These are phyloP conservation scores for Craspedostauros australis DNA, from an alignment of 108 stramenopile species.

Conservation along the genomic window DNA sequence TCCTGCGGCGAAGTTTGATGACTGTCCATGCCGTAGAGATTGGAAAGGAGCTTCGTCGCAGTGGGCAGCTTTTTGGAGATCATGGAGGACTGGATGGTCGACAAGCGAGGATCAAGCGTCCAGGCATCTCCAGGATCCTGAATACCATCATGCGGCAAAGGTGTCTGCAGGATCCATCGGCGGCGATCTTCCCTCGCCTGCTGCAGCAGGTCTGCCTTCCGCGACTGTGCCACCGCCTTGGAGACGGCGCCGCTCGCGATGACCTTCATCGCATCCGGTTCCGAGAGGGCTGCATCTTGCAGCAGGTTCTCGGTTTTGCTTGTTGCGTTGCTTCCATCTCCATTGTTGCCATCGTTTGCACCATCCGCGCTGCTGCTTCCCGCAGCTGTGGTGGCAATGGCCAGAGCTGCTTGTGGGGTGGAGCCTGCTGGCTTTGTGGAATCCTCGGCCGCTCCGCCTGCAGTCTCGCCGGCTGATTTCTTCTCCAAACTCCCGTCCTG, in stretches of 20 bases:
- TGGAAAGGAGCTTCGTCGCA: slow-evolving; percentile 19
- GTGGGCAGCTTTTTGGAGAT: slow-evolving; percentile 16
- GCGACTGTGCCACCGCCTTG: slow-evolving; percentile 36
- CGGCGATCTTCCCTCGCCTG: slow-evolving; percentile 58
- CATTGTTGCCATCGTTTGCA: no score
- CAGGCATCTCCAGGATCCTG: slow-evolving; percentile 15
- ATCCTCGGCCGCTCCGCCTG: no score
- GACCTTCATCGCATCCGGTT: slow-evolving; percentile 16
- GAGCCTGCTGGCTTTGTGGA: no score
- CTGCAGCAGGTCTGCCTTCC: slow-evolving; percentile 57
- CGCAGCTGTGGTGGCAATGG: no score
- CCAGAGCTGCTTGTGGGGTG: no score
- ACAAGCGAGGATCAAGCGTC: slow-evolving; percentile 7
- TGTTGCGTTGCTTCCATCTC: not conserved
- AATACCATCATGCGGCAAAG: slow-evolving; percentile 19
- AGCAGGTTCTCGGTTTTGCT: not conserved
- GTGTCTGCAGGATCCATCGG: slow-evolving; percentile 47
- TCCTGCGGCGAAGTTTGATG: slow-evolving; percentile 7
- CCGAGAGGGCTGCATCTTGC: slow-evolving; percentile 6
- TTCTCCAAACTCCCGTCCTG: no score
- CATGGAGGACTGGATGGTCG: slow-evolving; percentile 12
- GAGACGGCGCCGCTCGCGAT: slow-evolving; percentile 1
- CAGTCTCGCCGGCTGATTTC: no score
- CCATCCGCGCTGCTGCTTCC: no score
- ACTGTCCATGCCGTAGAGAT: slow-evolving; percentile 25